Evolutionary conservation across 2,329 filamentous ascomycete species (phyloP).

Genomic region (Penicillium oxalicum): DNA sequence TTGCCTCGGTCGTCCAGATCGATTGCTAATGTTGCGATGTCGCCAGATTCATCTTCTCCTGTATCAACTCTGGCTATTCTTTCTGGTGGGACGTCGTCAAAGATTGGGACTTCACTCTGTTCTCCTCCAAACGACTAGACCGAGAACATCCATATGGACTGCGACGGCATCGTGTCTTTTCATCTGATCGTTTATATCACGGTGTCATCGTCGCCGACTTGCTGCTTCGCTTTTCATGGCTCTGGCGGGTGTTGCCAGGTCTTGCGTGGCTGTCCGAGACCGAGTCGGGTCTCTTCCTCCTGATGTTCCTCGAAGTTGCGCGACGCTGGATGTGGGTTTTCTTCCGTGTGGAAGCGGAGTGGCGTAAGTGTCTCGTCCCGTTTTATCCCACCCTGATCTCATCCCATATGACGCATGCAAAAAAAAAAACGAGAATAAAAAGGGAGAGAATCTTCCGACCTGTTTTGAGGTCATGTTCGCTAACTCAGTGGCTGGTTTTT

Average conservation of each 20-base stretch:
- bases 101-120: constrained; percentile 91
- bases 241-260: constrained; percentile 75
- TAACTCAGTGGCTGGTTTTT: neutral
- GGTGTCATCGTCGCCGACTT: constrained; percentile 71
- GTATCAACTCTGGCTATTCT: constrained; percentile 84
- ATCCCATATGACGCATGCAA: too few species aligned
- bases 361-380: constrained; percentile 50
- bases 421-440: too few species aligned
- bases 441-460: too few species aligned
- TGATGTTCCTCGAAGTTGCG: constrained; percentile 80
- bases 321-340: constrained; percentile 97
- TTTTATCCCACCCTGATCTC: too few species aligned
- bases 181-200: constrained; percentile 72
- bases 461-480: too few species aligned
- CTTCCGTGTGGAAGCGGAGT: constrained; percentile 90
- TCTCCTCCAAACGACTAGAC: constrained; percentile 56
- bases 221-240: constrained; percentile 81
- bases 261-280: constrained; percentile 79
- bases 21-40: neutral
- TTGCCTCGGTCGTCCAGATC: neutral
- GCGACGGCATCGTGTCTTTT: constrained; percentile 67
- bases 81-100: constrained; percentile 98
- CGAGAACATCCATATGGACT: constrained; percentile 70
- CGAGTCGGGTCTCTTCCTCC: constrained; percentile 80
- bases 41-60: constrained; percentile 64